Evolutionary conservation across 2,329 filamentous ascomycete species (phyloP), one percentile per base, ranked within the genome.

Genomic region (Boeremia exigua): DNA sequence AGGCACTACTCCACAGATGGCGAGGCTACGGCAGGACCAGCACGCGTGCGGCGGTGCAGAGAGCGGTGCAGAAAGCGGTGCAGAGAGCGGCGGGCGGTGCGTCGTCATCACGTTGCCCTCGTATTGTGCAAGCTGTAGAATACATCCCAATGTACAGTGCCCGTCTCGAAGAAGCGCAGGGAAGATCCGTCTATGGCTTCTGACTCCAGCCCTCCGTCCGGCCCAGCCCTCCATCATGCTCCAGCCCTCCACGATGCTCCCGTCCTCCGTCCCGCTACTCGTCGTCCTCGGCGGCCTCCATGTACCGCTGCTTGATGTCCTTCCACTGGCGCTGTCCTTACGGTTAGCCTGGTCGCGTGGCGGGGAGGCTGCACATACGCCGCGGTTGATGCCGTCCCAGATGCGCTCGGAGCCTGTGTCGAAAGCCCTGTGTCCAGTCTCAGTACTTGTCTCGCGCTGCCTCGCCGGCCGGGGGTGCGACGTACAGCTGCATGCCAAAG

Each of bases 401-500:
- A 97, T 73, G 77, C 83, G 88, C 80, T 96, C 90, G 79, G 94
- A 90, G 71, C 81, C 79, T 56, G 85, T 85, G 80, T 98, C 92
- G 79, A 91, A 98, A 71, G 84, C 86, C 77, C 95, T 98, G 72
- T 72, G 50, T 9, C 56, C 30, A 47, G 40, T 43, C 50, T 74
- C 60, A 73, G 69, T 56, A 58, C 54, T 51, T 56, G 30, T 33
- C 48, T 52, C 54, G 48, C 42, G 48, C 28, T 28, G 14, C 37
- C 40, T 49, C 23, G 39, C 36, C 29, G 29, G 36, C 25, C 15
- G n/a, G 23, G 15, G 14, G 39, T 43, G 39, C 53, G 30, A 80
- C 91, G 75, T 86, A 99, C 95, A 99, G 85, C 83, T 98, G 92
- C 76, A 96, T 92, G 63, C 84, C 91, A 75, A 99, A 99, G 66